phyloP scores from a whole-genome alignment of 2,329 filamentous ascomycete species.

The Bimuria novae-zelandiae region DNA sequence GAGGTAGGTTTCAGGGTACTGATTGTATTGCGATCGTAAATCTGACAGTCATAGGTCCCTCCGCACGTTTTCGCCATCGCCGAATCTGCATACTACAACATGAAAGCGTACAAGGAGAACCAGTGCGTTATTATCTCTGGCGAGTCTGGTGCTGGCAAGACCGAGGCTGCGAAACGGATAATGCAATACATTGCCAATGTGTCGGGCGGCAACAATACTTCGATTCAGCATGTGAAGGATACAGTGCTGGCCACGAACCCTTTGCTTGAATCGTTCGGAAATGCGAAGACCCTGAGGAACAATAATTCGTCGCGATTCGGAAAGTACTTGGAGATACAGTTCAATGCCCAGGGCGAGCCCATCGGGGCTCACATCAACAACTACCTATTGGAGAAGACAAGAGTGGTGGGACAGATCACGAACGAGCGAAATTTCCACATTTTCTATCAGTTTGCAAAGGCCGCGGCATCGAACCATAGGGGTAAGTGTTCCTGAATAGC shows the following conservation, averaged over 20 bases:
- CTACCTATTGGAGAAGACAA: slow-evolving; percentile 91
- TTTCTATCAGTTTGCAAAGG: slow-evolving; percentile 98
- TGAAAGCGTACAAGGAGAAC: slow-evolving; percentile 99
- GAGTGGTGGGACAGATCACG: slow-evolving; percentile 91
- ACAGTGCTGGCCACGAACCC: slow-evolving; percentile 99
- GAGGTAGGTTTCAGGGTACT: slow-evolving; percentile 55
- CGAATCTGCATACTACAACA: slow-evolving; percentile 97
- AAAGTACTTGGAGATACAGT: slow-evolving; percentile 97
- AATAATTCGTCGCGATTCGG: slow-evolving; percentile 99
- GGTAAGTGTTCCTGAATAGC: slow-evolving; percentile 42
- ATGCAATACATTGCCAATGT: slow-evolving; percentile 99
- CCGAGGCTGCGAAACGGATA: slow-evolving; percentile 95
- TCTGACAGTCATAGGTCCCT: slow-evolving; percentile 60
- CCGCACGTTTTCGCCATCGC: slow-evolving; percentile 98
- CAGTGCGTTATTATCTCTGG: slow-evolving; percentile 99
- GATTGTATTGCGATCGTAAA: neutral
- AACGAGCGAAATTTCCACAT: slow-evolving; percentile 99
- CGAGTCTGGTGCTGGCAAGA: slow-evolving; percentile 97
- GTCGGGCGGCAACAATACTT: slow-evolving; percentile 80
- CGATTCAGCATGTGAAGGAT: slow-evolving; percentile 96
- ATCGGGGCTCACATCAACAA: slow-evolving; percentile 98
- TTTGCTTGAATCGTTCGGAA: slow-evolving; percentile 94
- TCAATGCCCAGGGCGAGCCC: slow-evolving; percentile 88
- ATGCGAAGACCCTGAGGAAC: slow-evolving; percentile 95
- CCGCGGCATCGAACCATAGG: slow-evolving; percentile 82